These are phyloP conservation scores for Aegle marmelos DNA, from an alignment of 345 rosid genomes.

Conservation along the genomic window DNA sequence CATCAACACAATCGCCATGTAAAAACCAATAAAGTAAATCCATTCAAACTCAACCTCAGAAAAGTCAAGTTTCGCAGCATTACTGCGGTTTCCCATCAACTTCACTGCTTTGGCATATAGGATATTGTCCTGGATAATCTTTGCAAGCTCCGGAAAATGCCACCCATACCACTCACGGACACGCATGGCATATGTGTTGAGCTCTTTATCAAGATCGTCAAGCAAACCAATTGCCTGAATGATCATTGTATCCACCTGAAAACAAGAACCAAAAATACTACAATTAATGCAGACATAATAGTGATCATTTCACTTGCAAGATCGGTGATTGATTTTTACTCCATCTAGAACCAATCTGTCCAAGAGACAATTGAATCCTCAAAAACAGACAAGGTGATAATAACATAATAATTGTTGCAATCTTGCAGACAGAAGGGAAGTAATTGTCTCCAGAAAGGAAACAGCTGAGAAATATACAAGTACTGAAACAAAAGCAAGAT, in stretches of 20 bases:
- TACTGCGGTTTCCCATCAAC: constrained; percentile 72
- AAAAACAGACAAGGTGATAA: background rate
- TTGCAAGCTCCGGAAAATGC: constrained; percentile 98
- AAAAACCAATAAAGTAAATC: background rate
- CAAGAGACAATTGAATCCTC: background rate
- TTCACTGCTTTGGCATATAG: constrained; percentile 81
- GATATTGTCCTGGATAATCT: constrained; percentile 80
- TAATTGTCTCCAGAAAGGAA: background rate
- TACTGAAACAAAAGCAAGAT: background rate
- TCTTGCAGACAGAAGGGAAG: background rate
- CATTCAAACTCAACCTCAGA: constrained; percentile 50
- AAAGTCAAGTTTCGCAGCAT: constrained; percentile 84
- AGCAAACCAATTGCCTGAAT: constrained; percentile 94
- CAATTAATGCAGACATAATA: background rate
- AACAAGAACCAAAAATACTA: constrained; percentile 6
- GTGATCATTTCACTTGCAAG: background rate
- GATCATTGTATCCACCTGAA: constrained; percentile 92
- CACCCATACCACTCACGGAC: constrained; percentile 93
- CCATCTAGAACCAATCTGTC: background rate
- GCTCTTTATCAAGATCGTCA: constrained; percentile 96
- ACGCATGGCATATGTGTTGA: constrained; percentile 89
- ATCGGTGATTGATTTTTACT: background rate
- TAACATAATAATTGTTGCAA: too few species aligned
- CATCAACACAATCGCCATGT: background rate
- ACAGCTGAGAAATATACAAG: background rate